Evolutionary conservation across 768 basidiomycete genomes (phyloP), one percentile per base, ranked within the genome.

Genomic region (Mycena vulgaris): DNA sequence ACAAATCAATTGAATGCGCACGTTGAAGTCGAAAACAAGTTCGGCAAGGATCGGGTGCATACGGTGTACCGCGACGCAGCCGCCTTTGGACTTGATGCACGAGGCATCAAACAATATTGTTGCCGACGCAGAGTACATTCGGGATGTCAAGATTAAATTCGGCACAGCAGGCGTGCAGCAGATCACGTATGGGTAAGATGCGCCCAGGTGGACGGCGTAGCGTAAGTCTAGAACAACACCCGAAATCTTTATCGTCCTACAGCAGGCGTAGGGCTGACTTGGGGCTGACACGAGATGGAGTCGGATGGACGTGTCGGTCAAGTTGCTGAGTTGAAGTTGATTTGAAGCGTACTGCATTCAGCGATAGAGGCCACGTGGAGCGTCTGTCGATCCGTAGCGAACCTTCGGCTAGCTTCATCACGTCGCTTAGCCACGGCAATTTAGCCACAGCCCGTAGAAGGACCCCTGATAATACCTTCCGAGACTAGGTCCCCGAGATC

Each of bases 81-180:
- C 55, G 55, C 35, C 55, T 56, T 52, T 39, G 21, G 35, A 56
- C 55, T 56, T 56, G 35, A 56, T 56, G 35, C 55, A 10, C 53
- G 33, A 55, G 33, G 31, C 53, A 55, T 39, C 35, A 39, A 55
- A 57, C 37, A 42, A 40, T 57, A 57, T 57, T 57, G 56, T 57
- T 57, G 56, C 56, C 56, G 40, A 40, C 39, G 39, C 56, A 57
- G 56, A 57, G 56, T 57, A 57, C 39, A 57, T 57, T 57, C 39
- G 56, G 56, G 56, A 40, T 57, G 56, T 57, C 55, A n/a, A 56
- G 55, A 56, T 56, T 56, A 39, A 57, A 57, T 57, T 57, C 56
- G 56, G 56, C 56, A 57, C 17, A 57, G 56, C 39, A 42, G 56
- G 37, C 39, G 56, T 57, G 56, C 56, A 57, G 39, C 23, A 57